Base-by-base conservation (phyloP, 2,329 filamentous ascomycete species). In the Ophiostoma populinum region DNA sequence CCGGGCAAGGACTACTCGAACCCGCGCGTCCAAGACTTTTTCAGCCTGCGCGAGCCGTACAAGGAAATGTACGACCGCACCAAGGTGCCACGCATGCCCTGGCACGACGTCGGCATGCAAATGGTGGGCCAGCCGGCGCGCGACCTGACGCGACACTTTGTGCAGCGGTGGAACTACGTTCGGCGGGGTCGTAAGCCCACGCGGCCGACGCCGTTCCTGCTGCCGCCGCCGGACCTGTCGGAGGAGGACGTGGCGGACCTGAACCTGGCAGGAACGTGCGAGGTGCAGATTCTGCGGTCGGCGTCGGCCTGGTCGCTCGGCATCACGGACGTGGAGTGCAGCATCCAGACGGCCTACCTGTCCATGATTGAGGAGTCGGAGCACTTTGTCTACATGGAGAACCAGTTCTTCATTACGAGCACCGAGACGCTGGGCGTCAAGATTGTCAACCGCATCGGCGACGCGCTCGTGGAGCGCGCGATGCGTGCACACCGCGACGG, bases 1-100 rank as follows among this genome's bases (percentile, higher is more conserved):
- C 87, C 90, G 0, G 90, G 90, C 34, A 98, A 98, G 54, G 90
- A 98, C 54, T 98, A 98, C 55, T 94, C 86, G 1, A 98, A 98
- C 48, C 87, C 90, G 13, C 70, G 90, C 46, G 82, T 94, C 3
- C 81, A 92, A 47, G 90, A 98, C 53, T 98, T 98, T 52, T 94
- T 83, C 60, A 74, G 76, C 39, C 69, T 98, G 18, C 79, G 90
- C 50, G 83, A 92, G 53, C 90, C 90, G 2, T 95, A 95, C 49
- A 90, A 93, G 50, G 90, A 98, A 55, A 95, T 95, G 90, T 98
- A 95, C 49, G 83, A 95, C 55, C 77, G 90, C 37, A 78, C 73
- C 40, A 80, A 80, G 51, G 70, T 87, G 13, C 85, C 90, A 2
- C 67, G 90, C 42, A 98, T 95, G 90, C 87, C 90, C 2, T 98